Percentiles rank a stretch among this genome's conserved stretches.
Evolutionary conservation across 345 rosid genomes (phyloP).

Genomic region (Erysimum cheiranthoides): DNA sequence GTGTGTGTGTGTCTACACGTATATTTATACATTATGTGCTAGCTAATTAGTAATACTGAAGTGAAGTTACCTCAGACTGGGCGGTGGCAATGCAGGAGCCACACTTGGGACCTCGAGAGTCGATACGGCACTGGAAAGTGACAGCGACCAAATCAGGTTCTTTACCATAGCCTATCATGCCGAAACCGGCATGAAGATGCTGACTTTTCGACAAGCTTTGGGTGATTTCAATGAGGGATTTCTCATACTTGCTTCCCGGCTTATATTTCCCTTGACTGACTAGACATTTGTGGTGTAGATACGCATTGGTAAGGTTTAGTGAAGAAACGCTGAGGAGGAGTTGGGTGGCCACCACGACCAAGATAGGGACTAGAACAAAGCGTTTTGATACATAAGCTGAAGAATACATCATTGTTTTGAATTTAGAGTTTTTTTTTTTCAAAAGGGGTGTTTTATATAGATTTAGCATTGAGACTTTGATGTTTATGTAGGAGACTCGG

Average conservation of each 20-base stretch:
- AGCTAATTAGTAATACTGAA: neutral
- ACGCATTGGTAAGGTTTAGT: slow-evolving; percentile 11
- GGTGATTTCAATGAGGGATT: neutral
- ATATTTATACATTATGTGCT: neutral
- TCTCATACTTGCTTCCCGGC: slow-evolving; percentile 12
- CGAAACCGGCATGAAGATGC: slow-evolving; percentile 40
- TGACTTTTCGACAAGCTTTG: no score
- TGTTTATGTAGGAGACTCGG: neutral
- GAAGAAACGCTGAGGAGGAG: slow-evolving; percentile 1
- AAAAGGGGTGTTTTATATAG: no score
- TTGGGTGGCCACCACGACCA: slow-evolving; percentile 18
- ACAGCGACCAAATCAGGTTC: no score
- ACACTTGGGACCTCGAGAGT: no score
- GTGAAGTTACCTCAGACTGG: no score
- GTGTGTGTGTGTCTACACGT: no score
- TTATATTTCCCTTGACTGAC: neutral
- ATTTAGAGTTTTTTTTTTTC: no score
- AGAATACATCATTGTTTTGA: slow-evolving; percentile 9
- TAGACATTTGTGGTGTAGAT: slow-evolving; percentile 9
- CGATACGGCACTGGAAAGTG: no score
- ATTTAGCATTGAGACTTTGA: neutral
- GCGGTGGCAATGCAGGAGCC: no score
- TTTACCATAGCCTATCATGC: slow-evolving; percentile 24
- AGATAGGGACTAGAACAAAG: neutral
- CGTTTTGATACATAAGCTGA: neutral